Base-by-base conservation (phyloP, 805 yeast species). In the Candida ponderosae region DNA sequence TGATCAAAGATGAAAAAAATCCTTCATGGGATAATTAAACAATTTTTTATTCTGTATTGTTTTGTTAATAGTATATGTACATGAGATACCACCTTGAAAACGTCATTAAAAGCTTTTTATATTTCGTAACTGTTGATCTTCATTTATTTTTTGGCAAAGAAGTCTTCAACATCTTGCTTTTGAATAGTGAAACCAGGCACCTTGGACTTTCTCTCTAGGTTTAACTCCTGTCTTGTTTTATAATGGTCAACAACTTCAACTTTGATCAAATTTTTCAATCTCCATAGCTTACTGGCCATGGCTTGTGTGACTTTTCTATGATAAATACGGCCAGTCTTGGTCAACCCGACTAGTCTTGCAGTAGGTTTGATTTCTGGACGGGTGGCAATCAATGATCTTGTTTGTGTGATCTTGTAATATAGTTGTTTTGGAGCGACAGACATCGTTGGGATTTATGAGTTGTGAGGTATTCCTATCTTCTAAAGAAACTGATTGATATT, bases 321-420 rank as follows among this genome's bases (percentile, higher is more conserved):
- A 3, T 77, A 79, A 2, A 80, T 73, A 29, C 79, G 79, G 37
- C 89, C 85, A 49, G 93, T 76, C 50, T 70, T 76, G 37, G 69
- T 73, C 37, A 90, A 73, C 0, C 97, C 97, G 42, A 90, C 66
- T 7, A 82, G 71, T 40, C 70, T 63, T 20, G 86, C 75, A 8
- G 88, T 79, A 41, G 73, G 72, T 45, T 81, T 75, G 40, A 73
- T 72, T 31, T 67, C 61, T 39, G 77, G 73, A 11, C 96, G 95
- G 51, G 87, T 68, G 1, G 96, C 96, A 43, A 90, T 88, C 6
- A 87, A 70, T 2, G 97, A 88, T 56, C 94, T 75, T 36, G 71
- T 63, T 51, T 87, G 87, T 17, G 88, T 79, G 40, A 88, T 75
- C 57, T 82, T 78, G 62, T 72, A 79, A 24, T 24, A 24, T 13